Conservation (phyloP, 1,284 basidiomycete genomes). For the Irpex rosettiformis region DNA sequence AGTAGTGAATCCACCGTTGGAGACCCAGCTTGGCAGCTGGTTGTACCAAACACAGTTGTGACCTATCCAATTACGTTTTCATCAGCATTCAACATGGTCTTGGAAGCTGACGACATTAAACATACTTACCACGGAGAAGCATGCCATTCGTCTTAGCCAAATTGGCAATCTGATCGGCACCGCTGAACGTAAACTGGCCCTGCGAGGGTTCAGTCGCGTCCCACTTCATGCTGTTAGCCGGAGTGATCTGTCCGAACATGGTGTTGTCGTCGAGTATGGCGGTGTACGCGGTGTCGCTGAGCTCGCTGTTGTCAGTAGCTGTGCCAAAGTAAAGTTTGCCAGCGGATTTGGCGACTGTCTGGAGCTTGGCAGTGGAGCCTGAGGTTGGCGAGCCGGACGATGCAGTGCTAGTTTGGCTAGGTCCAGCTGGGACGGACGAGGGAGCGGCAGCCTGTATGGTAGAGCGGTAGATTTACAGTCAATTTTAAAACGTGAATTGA, state of each 20-base stretch:
- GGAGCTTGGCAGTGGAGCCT: slow-evolving; percentile 29
- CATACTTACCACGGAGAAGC: slow-evolving; percentile 25
- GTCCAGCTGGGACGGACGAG: slow-evolving; percentile 7
- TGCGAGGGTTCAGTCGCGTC: slow-evolving; percentile 51
- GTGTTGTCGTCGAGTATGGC: slow-evolving; percentile 37
- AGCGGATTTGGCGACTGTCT: slow-evolving; percentile 40
- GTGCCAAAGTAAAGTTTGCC: slow-evolving; percentile 58
- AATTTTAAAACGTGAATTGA: background rate
- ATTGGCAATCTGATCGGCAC: slow-evolving; percentile 42
- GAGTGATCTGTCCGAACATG: slow-evolving; percentile 49
- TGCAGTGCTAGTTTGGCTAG: slow-evolving; percentile 10
- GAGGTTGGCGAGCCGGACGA: slow-evolving; percentile 16
- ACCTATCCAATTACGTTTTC: slow-evolving; percentile 16
- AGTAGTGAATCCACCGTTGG: slow-evolving; percentile 38
- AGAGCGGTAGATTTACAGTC: background rate
- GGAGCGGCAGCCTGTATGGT: background rate
- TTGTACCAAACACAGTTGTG: slow-evolving; percentile 57
- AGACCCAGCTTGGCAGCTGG: slow-evolving; percentile 51
- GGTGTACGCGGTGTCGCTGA: slow-evolving; percentile 43
- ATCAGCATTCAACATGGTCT: background rate
- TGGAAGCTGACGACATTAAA: background rate
- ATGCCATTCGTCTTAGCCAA: slow-evolving; percentile 44
- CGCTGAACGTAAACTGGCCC: slow-evolving; percentile 43
- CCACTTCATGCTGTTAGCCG: slow-evolving; percentile 59
- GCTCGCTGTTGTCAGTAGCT: slow-evolving; percentile 56